Evolutionary conservation across 805 yeast species (phyloP), one percentile per base, ranked within the genome.

Genomic region (Kluyveromyces wickerhamii): DNA sequence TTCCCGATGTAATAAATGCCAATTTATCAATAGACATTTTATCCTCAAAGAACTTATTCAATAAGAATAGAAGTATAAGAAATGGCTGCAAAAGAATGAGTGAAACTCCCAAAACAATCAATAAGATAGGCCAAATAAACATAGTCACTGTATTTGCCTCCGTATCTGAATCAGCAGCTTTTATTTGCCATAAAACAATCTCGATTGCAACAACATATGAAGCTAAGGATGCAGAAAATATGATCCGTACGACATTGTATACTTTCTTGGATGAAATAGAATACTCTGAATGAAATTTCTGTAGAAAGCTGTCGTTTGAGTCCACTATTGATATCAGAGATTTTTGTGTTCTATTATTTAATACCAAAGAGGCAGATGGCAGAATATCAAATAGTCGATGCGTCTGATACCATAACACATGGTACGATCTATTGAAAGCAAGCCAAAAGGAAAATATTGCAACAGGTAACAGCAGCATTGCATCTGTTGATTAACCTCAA

Each of bases 1-100:
- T 25, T 2, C 36, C 44, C 15, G 45, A 38, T 2, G 59, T 43
- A 5, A 48, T 31, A 4, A 51, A 38, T 5, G 48, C 33, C 23
- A 55, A 34, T 27, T 44, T 39, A 20, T 49, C 53, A 3, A 50
- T 36, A 26, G 42, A 45, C 21, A 45, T 38, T 24, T 24, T 44
- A 28, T 54, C 60, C 29, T 49, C 44, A 21, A 48, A 56, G 35
- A 54, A 57, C 35, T 57, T 57, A 35, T 47, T 49, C 19, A 57
- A 32, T 6, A 57, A 24, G 4, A 56, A 45, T 18, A 54, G 41
- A 2, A 52, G 27, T 15, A 52, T 48, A 16, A 54, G 38, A 31
- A 51, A 54, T 5, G 62, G 62, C 31, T 54, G 60, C 11, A 53
- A 32, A 14, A 54, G 28, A 4, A 55, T 48, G 14, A 57, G 34